Conservation (phyloP, 306 rosid species). For the Castanea crenata region DNA sequence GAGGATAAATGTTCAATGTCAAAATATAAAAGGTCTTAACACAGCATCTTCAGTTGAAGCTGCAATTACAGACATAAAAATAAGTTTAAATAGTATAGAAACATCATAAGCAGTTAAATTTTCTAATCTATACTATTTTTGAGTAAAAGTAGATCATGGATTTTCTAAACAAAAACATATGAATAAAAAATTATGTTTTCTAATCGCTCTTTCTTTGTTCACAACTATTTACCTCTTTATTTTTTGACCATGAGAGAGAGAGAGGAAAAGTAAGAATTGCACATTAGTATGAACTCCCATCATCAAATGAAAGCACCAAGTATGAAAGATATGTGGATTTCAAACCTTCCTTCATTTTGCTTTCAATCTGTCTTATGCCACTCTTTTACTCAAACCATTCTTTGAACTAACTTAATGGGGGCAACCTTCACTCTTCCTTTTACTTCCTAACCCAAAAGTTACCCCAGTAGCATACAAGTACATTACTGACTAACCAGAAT, state of each 20-base stretch:
- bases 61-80: constrained; percentile 23
- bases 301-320: not conserved
- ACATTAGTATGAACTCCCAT: not conserved
- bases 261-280: not conserved
- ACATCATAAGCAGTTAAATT: constrained; percentile 2
- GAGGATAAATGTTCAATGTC: constrained; percentile 28
- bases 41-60: constrained; percentile 29
- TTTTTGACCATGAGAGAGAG: not conserved
- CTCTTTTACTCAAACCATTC: no score
- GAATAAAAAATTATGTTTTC: not conserved
- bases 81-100: constrained; percentile 2
- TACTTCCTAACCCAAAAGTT: not conserved
- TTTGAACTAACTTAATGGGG: no score
- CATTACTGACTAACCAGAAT: not conserved
- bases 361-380: no score
- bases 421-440: no score
- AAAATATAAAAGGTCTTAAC: constrained; percentile 26
- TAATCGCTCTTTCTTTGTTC: not conserved
- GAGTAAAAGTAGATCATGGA: no score
- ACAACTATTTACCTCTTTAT: not conserved
- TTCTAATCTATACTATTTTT: not conserved
- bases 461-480: not conserved
- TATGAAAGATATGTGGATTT: not conserved
- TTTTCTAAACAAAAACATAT: no score
- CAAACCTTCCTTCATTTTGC: not conserved